These are phyloP conservation scores for Cucurbita argyrosperma DNA, from an alignment of 306 rosid genomes.

Conservation along the genomic window DNA sequence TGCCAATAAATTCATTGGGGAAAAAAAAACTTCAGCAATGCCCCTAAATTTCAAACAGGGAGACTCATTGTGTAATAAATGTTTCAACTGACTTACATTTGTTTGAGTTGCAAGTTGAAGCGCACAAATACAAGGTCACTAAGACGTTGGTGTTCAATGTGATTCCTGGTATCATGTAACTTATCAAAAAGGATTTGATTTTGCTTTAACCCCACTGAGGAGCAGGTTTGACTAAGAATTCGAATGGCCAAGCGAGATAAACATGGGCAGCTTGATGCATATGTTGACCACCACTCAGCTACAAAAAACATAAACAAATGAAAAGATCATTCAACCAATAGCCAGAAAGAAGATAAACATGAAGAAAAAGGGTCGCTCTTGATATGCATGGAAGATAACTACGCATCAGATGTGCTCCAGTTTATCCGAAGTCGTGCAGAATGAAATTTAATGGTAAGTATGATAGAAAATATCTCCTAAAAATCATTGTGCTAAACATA, in stretches of 20 bases:
- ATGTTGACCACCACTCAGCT: constrained; percentile 98
- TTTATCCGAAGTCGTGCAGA: background rate
- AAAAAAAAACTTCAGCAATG: constrained; percentile 5
- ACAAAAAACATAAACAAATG: constrained; percentile 6
- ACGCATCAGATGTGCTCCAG: background rate
- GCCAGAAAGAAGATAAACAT: background rate
- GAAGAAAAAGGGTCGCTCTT: background rate
- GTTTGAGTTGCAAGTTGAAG: constrained; percentile 23
- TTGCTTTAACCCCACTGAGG: constrained; percentile 31
- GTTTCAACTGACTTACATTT: constrained; percentile 21
- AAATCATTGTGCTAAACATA: background rate
- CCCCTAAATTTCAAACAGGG: background rate
- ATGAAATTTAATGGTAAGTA: background rate
- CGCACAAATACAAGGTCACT: constrained; percentile 68
- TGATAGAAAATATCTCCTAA: background rate
- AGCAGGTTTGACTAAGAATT: constrained; percentile 81
- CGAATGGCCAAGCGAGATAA: constrained; percentile 67
- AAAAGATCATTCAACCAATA: background rate
- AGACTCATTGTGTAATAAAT: background rate
- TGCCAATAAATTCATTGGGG: constrained; percentile 17
- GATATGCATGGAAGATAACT: background rate
- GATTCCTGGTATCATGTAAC: constrained; percentile 39
- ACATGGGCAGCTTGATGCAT: constrained; percentile 84
- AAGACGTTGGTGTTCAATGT: constrained; percentile 64
- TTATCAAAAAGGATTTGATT: constrained; percentile 44